Conservation (phyloP, 768 basidiomycete species). For the Chalciporus sphaerocephalus region DNA sequence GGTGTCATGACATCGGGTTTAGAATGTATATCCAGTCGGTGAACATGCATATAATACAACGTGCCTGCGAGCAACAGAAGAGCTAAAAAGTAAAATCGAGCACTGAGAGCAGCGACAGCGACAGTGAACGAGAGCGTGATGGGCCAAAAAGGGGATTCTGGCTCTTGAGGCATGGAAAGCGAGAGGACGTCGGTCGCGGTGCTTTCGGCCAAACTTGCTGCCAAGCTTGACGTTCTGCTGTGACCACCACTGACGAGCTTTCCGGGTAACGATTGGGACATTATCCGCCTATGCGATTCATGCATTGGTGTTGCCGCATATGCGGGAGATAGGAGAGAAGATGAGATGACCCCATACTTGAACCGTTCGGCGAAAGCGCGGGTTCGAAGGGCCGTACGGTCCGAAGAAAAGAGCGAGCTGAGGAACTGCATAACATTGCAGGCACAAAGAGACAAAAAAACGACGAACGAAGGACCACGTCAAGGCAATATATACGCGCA, state of each 20-base stretch:
- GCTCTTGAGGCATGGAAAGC: conserved; percentile 31
- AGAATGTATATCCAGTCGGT: conserved; percentile 27
- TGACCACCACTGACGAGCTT: conserved; percentile 32
- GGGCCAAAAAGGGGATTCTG: conserved; percentile 35
- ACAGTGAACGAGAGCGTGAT: conserved; percentile 38
- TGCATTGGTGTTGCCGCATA: conserved; percentile 40
- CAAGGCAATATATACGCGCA: conserved; percentile 1
- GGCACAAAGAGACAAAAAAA: conserved; percentile 8
- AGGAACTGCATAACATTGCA: conserved; percentile 32
- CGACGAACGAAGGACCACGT: not conserved
- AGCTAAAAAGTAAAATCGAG: conserved; percentile 41
- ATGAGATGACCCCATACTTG: conserved; percentile 82
- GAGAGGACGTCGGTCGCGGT: conserved; percentile 19
- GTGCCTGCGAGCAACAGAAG: conserved; percentile 37
- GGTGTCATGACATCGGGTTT: conserved; percentile 50
- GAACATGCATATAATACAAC: conserved; percentile 38
- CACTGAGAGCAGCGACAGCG: conserved; percentile 38
- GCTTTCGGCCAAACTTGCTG: conserved; percentile 36
- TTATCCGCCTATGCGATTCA: conserved; percentile 30
- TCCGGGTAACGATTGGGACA: conserved; percentile 44
- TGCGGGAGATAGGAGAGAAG: conserved; percentile 62
- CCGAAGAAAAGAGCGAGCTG: conserved; percentile 34
- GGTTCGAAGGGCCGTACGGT: conserved; percentile 33
- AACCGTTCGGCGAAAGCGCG: conserved; percentile 69
- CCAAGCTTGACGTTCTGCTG: conserved; percentile 42